phyloP scores from a whole-genome alignment of 2,329 filamentous ascomycete genomes.

The Parasarocladium wereldwijsianum region DNA sequence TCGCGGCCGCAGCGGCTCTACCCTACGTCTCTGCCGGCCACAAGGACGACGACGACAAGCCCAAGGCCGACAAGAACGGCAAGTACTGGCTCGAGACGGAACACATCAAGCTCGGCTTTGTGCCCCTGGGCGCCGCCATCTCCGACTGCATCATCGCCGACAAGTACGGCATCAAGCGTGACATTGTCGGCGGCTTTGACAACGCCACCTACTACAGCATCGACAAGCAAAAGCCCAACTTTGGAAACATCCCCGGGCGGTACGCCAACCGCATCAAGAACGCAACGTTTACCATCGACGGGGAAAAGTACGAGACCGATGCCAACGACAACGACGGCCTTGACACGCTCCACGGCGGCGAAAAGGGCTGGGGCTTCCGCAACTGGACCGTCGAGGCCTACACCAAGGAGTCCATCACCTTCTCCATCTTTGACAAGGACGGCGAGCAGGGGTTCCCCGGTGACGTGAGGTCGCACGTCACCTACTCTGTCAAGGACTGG shows the following conservation, averaged over 20 bases:
- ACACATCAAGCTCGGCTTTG: constrained; percentile 53
- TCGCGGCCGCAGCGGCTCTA: constrained; percentile 9
- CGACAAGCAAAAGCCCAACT: constrained; percentile 53
- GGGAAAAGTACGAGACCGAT: constrained; percentile 38
- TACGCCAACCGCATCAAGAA: constrained; percentile 76
- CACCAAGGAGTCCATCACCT: constrained; percentile 54
- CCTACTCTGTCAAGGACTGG: constrained; percentile 52
- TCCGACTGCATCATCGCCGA: constrained; percentile 58
- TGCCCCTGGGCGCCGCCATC: constrained; percentile 61
- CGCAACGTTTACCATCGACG: constrained; percentile 55
- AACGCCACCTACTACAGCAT: constrained; percentile 56
- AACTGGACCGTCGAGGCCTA: constrained; percentile 66
- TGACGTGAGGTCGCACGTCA: constrained; percentile 59
- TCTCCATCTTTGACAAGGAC: constrained; percentile 57
- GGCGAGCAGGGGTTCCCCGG: constrained; percentile 67
- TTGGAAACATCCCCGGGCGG: constrained; percentile 57
- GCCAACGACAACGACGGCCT: constrained; percentile 50
- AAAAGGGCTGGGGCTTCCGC: constrained; percentile 61
- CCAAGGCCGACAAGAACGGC: constrained; percentile 38
- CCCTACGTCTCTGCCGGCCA: constrained; percentile 7
- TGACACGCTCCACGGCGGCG: constrained; percentile 55
- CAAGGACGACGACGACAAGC: constrained; percentile 7
- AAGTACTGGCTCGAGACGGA: constrained; percentile 60
- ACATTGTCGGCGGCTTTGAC: constrained; percentile 62
- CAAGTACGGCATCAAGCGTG: constrained; percentile 50